Percentiles rank a stretch among this genome's conserved stretches.
These are phyloP conservation scores for Camelina laxa DNA, from an alignment of 345 rosid genomes.

Conservation along the genomic window DNA sequence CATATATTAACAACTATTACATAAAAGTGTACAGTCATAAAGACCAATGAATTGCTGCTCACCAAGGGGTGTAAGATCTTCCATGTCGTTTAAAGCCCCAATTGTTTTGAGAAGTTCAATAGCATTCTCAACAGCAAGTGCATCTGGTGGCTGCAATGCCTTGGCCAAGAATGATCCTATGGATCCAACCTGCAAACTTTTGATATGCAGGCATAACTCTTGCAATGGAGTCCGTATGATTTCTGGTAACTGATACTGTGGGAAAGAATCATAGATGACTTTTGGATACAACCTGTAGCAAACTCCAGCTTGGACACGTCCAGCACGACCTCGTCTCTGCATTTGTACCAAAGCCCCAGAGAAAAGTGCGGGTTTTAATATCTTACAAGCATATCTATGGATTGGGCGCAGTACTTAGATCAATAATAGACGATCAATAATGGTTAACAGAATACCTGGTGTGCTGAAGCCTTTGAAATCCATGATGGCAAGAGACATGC, in stretches of 20 bases:
- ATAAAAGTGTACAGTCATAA: conserved; percentile 4
- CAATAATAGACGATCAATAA: conserved; percentile 5
- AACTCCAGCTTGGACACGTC: conserved; percentile 96
- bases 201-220: conserved; percentile 89
- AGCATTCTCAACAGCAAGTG: conserved; percentile 95
- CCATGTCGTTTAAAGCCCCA: conserved; percentile 86
- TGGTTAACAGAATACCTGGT: conserved; percentile 62
- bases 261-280: conserved; percentile 78
- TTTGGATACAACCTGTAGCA: conserved; percentile 93
- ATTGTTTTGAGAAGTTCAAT: conserved; percentile 91
- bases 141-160: conserved; percentile 97
- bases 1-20: conserved; percentile 19
- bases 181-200: conserved; percentile 90
- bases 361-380: conserved; percentile 7
- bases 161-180: conserved; percentile 85
- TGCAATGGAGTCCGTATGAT: conserved; percentile 94
- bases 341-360: conserved; percentile 33
- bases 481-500: conserved; percentile 95
- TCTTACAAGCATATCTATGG: conserved; percentile 1
- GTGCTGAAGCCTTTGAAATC: conserved; percentile 97
- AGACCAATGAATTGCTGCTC: conserved; percentile 27
- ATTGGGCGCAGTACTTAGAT: conserved; percentile 24
- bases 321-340: conserved; percentile 98
- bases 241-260: conserved; percentile 85
- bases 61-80: conserved; percentile 96